These are phyloP conservation scores for Leccinum fallax DNA, from an alignment of 1,284 basidiomycete genomes.

Conservation along the genomic window DNA sequence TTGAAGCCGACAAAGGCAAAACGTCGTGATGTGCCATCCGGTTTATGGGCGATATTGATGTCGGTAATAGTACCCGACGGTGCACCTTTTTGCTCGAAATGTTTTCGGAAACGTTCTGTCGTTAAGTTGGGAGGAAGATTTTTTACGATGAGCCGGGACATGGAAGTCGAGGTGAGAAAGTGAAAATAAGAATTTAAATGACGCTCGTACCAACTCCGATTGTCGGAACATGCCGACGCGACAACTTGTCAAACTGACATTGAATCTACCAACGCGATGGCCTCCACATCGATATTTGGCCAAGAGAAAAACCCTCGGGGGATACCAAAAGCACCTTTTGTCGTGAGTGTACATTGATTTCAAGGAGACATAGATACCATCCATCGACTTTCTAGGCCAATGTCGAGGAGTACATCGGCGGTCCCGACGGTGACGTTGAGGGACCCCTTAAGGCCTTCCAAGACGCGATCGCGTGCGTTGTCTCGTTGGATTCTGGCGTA, in stretches of 20 bases:
- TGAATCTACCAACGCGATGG: conserved; percentile 34
- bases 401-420: conserved; percentile 86
- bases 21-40: conserved; percentile 78
- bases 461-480: conserved; percentile 85
- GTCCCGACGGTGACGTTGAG: conserved; percentile 81
- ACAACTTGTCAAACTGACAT: background rate
- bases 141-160: conserved; percentile 93
- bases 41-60: conserved; percentile 79
- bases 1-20: conserved; percentile 96
- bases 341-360: conserved; percentile 58
- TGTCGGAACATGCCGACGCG: conserved; percentile 27
- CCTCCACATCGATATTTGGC: conserved; percentile 44
- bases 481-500: conserved; percentile 18
- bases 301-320: conserved; percentile 84
- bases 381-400: conserved; percentile 57
- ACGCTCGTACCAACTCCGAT: conserved; percentile 23
- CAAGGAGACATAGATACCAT: conserved; percentile 4
- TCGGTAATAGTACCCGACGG: conserved; percentile 85
- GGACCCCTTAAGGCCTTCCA: conserved; percentile 83
- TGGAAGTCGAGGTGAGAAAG: conserved; percentile 30
- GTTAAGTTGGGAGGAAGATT: conserved; percentile 82
- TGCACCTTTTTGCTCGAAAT: conserved; percentile 64
- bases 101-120: conserved; percentile 64
- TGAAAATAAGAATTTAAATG: background rate
- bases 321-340: conserved; percentile 94